phyloP scores from a whole-genome alignment of 1,284 basidiomycete species.

The Microbotryomycetes sp. region DNA sequence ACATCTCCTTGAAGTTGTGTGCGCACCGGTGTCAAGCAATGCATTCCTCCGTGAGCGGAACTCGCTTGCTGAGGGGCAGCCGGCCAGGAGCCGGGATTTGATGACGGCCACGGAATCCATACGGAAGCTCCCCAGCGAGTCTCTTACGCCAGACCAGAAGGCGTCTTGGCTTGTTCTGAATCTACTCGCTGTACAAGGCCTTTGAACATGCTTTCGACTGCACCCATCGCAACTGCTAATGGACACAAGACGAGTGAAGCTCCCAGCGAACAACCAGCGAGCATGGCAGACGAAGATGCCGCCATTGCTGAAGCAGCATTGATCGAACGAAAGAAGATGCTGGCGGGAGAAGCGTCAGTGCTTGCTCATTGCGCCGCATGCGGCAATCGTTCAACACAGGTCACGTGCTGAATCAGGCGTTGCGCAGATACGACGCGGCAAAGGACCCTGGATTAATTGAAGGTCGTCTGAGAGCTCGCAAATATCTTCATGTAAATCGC shows the following conservation, averaged over 20 bases:
- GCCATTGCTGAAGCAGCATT: conserved; percentile 2
- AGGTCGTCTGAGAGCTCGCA: conserved; percentile 1
- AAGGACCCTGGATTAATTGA: conserved; percentile 4
- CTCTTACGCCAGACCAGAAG: too few species aligned
- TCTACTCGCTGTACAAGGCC: too few species aligned
- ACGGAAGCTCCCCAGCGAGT: too few species aligned
- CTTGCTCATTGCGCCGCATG: neutral
- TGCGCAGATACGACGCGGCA: conserved; percentile 5
- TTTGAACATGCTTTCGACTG: neutral
- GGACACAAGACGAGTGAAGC: neutral
- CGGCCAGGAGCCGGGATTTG: too few species aligned
- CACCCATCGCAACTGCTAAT: neutral
- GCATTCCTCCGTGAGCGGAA: too few species aligned
- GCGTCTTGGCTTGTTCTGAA: too few species aligned
- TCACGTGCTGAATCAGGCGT: neutral
- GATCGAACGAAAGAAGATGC: conserved; percentile 6
- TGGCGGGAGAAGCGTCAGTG: conserved; percentile 3
- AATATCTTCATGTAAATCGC: conserved; percentile 5
- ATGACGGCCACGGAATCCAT: too few species aligned
- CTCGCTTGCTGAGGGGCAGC: too few species aligned
- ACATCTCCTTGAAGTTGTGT: too few species aligned
- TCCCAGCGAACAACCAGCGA: neutral
- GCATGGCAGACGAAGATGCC: neutral
- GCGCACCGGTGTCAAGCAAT: too few species aligned
- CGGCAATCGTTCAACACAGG: neutral